Conservation (phyloP, 306 rosid genomes). For the Ziziphus jujuba region DNA sequence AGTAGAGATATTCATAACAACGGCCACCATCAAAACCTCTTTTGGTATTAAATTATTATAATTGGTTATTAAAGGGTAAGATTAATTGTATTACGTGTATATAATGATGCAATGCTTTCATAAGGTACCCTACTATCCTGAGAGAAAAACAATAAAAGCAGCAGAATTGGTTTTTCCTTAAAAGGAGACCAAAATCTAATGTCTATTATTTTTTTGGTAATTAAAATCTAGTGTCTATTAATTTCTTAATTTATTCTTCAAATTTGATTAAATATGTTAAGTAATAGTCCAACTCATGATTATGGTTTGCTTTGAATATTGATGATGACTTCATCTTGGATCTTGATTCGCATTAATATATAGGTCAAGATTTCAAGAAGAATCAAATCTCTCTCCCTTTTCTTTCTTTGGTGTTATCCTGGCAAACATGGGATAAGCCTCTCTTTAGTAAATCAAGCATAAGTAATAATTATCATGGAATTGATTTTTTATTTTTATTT, state of each 20-base stretch:
- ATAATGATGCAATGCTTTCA: constrained; percentile 8
- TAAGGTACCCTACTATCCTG: not conserved
- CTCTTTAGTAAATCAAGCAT: no score
- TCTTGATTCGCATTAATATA: not conserved
- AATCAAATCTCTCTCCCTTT: no score
- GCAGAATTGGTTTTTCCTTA: not conserved
- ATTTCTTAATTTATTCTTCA: not conserved
- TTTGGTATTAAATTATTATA: not conserved
- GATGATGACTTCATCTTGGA: constrained; percentile 9
- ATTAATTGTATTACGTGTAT: constrained; percentile 6
- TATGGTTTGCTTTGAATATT: constrained; percentile 16
- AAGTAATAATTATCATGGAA: no score
- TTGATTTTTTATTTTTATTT: no score
- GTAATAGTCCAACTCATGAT: constrained; percentile 1
- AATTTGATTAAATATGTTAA: not conserved
- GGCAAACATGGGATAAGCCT: no score
- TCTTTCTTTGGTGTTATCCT: no score
- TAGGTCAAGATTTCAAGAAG: not conserved
- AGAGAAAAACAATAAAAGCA: no score
- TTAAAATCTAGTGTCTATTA: no score
- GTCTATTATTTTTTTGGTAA: no score
- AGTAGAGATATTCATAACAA: not conserved
- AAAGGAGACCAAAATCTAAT: constrained; percentile 10
- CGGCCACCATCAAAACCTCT: constrained; percentile 5
- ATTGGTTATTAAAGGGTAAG: constrained; percentile 7